Percentiles rank a stretch among this genome's conserved stretches.
phyloP scores from a whole-genome alignment of 768 basidiomycete genomes.

The Cystobasidium onofrii region DNA sequence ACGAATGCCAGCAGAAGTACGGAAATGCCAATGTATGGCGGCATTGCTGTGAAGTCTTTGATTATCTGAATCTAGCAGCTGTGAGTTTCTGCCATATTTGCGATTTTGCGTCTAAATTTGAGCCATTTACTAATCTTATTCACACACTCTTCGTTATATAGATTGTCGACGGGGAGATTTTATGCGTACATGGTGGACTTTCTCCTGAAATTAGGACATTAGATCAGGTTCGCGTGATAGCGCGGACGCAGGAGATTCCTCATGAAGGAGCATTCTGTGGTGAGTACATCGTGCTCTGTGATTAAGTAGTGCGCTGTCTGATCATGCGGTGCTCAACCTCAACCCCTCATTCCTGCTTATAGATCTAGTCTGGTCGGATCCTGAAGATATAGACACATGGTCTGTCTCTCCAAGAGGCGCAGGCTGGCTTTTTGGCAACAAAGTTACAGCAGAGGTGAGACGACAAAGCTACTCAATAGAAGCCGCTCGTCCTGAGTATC shows the following conservation, averaged over 20 bases:
- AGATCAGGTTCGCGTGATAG: constrained; percentile 85
- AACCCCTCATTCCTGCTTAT: too few relatives aligned
- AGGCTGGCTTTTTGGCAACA: constrained; percentile 85
- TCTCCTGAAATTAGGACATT: constrained; percentile 91
- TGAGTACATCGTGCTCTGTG: constrained; percentile 38
- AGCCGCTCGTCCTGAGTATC: too few relatives aligned
- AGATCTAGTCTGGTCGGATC: constrained; percentile 99
- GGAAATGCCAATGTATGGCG: constrained; percentile 94
- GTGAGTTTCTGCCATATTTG: constrained; percentile 50
- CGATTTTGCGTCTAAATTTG: too few relatives aligned
- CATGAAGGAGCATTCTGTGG: constrained; percentile 52
- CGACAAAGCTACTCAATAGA: background rate
- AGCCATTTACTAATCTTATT: too few relatives aligned
- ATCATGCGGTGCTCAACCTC: too few relatives aligned
- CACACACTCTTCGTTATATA: constrained; percentile 46
- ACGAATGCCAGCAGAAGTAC: constrained; percentile 97
- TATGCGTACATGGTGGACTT: constrained; percentile 93
- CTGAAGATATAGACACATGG: constrained; percentile 81
- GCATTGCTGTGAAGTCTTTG: constrained; percentile 92
- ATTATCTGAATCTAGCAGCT: constrained; percentile 87
- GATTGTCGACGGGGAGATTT: constrained; percentile 86
- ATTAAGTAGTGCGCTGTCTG: too few relatives aligned
- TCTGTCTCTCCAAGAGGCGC: constrained; percentile 93
- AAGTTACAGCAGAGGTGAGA: constrained; percentile 70
- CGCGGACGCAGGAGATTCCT: constrained; percentile 52